These are phyloP conservation scores for Talaromyces albobiverticillius DNA, from an alignment of 2,329 filamentous ascomycete species.

Conservation along the genomic window DNA sequence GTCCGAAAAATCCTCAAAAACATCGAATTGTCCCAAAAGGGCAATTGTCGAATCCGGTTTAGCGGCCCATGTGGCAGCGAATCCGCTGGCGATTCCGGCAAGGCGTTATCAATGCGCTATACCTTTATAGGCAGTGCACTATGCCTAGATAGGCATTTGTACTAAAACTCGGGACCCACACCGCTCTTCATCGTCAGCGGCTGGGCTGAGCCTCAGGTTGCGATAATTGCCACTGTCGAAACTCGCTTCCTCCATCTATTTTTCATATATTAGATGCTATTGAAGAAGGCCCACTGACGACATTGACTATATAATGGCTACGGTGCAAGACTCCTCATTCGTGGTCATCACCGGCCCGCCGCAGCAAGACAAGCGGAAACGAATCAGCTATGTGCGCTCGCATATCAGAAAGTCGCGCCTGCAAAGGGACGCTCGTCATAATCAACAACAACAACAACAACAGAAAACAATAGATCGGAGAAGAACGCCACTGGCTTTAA, in stretches of 20 bases:
- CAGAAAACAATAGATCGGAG: no score
- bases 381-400: conserved; percentile 20
- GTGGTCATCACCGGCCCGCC: conserved; percentile 20
- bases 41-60: neutral
- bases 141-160: neutral
- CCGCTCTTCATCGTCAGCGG: neutral
- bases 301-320: neutral
- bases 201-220: no score
- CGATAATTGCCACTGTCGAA: no score
- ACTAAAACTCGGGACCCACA: neutral
- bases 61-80: neutral
- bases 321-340: conserved; percentile 14
- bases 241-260: neutral
- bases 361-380: conserved; percentile 15
- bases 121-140: no score
- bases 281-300: no score
- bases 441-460: no score
- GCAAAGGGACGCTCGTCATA: neutral
- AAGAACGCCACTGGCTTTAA: neutral
- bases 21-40: neutral
- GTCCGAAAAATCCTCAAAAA: neutral
- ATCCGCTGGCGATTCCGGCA: no score
- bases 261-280: neutral
- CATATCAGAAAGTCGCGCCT: conserved; percentile 17
- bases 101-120: no score